Percentiles rank a stretch among this genome's conserved stretches.
Evolutionary conservation across 176 grass and related monocot genomes (phyloP).

Genomic region (Melocanna baccifera): DNA sequence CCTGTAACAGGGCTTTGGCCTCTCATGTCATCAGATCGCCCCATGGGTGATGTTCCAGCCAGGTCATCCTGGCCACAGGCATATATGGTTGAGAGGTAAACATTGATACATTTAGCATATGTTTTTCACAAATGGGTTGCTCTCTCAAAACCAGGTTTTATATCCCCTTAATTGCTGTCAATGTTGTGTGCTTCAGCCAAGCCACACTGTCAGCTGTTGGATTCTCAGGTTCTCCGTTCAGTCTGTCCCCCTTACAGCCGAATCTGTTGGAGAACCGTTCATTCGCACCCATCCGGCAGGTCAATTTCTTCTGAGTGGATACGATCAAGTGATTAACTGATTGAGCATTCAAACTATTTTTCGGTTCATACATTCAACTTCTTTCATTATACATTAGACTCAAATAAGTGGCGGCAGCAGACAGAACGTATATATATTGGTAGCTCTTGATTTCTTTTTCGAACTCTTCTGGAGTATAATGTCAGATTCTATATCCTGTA

Average conservation of each 20-base stretch:
- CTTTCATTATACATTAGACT: constrained; percentile 11
- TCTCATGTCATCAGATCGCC: constrained; percentile 46
- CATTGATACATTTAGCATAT: neutral
- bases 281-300: constrained; percentile 61
- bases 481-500: no score
- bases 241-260: constrained; percentile 39
- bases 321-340: constrained; percentile 10
- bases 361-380: constrained; percentile 17
- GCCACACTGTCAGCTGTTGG: constrained; percentile 35
- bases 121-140: neutral
- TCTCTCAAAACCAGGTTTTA: neutral
- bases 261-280: constrained; percentile 55
- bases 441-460: no score
- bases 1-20: constrained; percentile 59
- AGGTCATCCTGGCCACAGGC: constrained; percentile 50
- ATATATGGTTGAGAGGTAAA: constrained; percentile 53
- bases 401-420: constrained; percentile 36
- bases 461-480: no score
- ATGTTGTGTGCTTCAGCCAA: constrained; percentile 40
- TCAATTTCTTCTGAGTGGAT: constrained; percentile 59
- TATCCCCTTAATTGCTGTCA: neutral
- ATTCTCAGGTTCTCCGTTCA: constrained; percentile 39
- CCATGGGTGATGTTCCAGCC: constrained; percentile 32
- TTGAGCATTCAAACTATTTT: constrained; percentile 15
- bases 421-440: constrained; percentile 37